Evolutionary conservation across 2,329 filamentous ascomycete genomes (phyloP).

Genomic region (Albophoma yamanashiensis): DNA sequence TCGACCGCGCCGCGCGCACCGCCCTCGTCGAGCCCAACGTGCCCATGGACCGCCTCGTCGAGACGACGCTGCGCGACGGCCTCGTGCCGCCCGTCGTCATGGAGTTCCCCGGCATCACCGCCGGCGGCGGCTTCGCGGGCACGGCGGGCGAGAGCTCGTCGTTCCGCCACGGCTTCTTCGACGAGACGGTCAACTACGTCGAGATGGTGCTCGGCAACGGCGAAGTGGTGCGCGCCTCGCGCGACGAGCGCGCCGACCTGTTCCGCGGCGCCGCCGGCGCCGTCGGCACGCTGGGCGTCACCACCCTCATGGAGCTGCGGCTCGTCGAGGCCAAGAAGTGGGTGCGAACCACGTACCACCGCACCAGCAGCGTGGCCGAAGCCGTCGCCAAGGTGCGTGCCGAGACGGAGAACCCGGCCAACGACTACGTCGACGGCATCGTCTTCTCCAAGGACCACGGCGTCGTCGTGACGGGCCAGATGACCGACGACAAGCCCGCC

Average conservation of each 20-base stretch:
- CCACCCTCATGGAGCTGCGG: constrained; percentile 54
- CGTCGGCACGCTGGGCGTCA: constrained; percentile 57
- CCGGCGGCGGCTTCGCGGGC: constrained; percentile 60
- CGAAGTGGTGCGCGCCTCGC: constrained; percentile 44
- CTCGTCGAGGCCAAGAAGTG: constrained; percentile 49
- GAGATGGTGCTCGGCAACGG: constrained; percentile 64
- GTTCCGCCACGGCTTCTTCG: constrained; percentile 63
- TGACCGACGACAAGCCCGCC: constrained; percentile 42
- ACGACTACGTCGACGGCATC: constrained; percentile 68
- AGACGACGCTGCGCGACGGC: constrained; percentile 51
- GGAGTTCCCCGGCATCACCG: constrained; percentile 69
- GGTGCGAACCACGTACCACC: constrained; percentile 53
- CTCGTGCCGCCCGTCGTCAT: constrained; percentile 63
- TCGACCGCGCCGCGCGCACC: constrained; percentile 43
- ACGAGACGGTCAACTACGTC: constrained; percentile 49
- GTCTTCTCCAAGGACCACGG: constrained; percentile 51
- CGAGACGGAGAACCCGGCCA: constrained; percentile 29
- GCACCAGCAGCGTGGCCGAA: constrained; percentile 36
- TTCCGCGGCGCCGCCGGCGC: constrained; percentile 57
- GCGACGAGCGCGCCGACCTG: constrained; percentile 36
- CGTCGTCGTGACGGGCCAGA: constrained; percentile 53
- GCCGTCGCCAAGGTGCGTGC: constrained; percentile 36
- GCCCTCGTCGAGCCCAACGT: constrained; percentile 68
- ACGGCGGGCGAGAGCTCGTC: constrained; percentile 61
- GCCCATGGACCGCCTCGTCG: constrained; percentile 61